Evolutionary conservation across 2,329 filamentous ascomycete genomes (phyloP).

Genomic region (Westerdykella sp.): DNA sequence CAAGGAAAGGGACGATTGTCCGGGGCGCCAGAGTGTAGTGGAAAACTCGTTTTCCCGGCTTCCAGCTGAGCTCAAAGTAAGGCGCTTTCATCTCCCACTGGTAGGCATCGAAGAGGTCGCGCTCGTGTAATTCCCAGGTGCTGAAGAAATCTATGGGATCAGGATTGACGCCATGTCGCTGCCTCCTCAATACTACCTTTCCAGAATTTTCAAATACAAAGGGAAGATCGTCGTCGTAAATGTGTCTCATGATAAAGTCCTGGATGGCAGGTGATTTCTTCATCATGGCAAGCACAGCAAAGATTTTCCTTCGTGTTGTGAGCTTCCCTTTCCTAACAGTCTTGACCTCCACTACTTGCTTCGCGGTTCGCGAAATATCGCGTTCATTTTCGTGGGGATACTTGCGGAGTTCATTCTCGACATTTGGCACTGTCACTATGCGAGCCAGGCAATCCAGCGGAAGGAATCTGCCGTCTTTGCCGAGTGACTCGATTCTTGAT

Average conservation of each 20-base stretch:
- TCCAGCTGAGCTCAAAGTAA: slow-evolving; percentile 2
- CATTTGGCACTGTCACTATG: background rate
- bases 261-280: background rate
- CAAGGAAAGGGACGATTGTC: slow-evolving; percentile 1
- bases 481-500: background rate
- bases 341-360: background rate
- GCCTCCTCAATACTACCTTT: background rate
- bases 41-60: background rate
- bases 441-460: background rate
- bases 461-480: background rate
- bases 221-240: slow-evolving; percentile 3
- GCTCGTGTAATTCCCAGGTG: background rate
- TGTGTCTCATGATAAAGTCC: background rate
- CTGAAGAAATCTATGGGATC: background rate
- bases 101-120: slow-evolving; percentile 1
- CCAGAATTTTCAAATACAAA: slow-evolving; percentile 1
- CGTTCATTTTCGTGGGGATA: background rate
- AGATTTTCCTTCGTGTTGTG: background rate
- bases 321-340: background rate
- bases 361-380: background rate
- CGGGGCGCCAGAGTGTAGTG: background rate
- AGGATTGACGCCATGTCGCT: background rate
- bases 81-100: slow-evolving; percentile 1
- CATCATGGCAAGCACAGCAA: slow-evolving; percentile 4
- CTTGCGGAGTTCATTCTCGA: background rate